A percentile compares a stretch with the other conserved stretches of the same genome.
phyloP scores from a whole-genome alignment of 352 stramenopile species.

The Blastocystis sp. region DNA sequence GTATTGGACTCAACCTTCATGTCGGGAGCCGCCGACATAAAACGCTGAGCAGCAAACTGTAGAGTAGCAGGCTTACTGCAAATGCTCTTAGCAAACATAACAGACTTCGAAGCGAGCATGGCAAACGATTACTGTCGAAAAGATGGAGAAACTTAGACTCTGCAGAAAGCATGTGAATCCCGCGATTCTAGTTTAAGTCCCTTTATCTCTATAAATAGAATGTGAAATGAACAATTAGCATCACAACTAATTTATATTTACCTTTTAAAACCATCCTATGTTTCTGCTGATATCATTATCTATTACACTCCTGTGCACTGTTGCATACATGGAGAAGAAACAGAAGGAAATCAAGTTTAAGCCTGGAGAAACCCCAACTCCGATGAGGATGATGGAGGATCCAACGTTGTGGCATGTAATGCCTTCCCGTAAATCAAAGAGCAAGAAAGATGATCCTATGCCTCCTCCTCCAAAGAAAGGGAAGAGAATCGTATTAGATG shows the following conservation, averaged over 20 bases:
- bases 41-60: slow-evolving; percentile 20
- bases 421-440: slow-evolving; percentile 31
- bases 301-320: too few species aligned
- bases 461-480: slow-evolving; percentile 23
- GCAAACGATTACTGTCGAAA: not conserved
- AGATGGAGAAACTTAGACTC: not conserved
- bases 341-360: not conserved
- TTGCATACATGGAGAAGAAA: not conserved
- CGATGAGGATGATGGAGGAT: slow-evolving; percentile 64
- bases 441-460: not conserved
- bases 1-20: slow-evolving; percentile 12
- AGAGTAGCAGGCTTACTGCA: not conserved
- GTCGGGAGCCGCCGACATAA: slow-evolving; percentile 23
- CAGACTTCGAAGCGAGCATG: slow-evolving; percentile 35
- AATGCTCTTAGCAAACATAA: slow-evolving; percentile 39
- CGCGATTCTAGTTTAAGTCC: not conserved
- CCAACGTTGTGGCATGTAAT: slow-evolving; percentile 63
- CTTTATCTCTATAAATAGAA: not conserved
- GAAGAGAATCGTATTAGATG: slow-evolving; percentile 57
- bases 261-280: too few species aligned
- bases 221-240: not conserved
- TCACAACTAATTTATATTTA: too few species aligned
- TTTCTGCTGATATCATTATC: too few species aligned
- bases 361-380: slow-evolving; percentile 24
- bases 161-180: not conserved